Conservation (phyloP, 1,139 yeast species). For the Candida sp. region DNA sequence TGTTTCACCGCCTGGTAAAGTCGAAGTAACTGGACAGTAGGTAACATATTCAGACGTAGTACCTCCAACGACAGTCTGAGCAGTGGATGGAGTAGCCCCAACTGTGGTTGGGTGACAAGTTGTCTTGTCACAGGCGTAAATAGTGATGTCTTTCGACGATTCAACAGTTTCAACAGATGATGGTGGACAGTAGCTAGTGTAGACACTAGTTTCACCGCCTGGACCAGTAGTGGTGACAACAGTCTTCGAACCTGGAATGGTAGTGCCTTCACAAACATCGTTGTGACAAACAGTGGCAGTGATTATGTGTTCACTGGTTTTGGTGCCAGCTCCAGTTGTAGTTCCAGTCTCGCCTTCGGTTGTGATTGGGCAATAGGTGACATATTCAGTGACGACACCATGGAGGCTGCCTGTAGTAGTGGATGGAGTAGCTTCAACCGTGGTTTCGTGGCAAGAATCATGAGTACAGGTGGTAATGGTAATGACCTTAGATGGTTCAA, state of each 20-base stretch:
- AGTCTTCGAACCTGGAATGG: conserved; percentile 25
- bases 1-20: conserved; percentile 7
- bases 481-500: conserved; percentile 10
- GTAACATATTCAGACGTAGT: conserved; percentile 36
- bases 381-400: no score
- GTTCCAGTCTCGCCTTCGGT: neutral
- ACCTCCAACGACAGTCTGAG: conserved; percentile 27
- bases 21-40: conserved; percentile 27
- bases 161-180: conserved; percentile 25
- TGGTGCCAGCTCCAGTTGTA: neutral
- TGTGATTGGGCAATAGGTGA: no score
- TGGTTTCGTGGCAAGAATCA: neutral
- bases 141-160: conserved; percentile 27
- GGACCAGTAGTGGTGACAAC: conserved; percentile 22
- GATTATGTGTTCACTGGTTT: conserved; percentile 20
- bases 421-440: conserved; percentile 13
- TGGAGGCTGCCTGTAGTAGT: conserved; percentile 12
- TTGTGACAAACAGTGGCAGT: conserved; percentile 54
- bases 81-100: conserved; percentile 28
- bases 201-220: conserved; percentile 22
- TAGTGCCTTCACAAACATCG: conserved; percentile 32
- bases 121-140: conserved; percentile 50
- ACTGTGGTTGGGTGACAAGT: conserved; percentile 32
- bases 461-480: neutral
- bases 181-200: conserved; percentile 24